These are phyloP conservation scores for Plenodomus biglobosus DNA, from an alignment of 2,329 filamentous ascomycete species.

Conservation along the genomic window DNA sequence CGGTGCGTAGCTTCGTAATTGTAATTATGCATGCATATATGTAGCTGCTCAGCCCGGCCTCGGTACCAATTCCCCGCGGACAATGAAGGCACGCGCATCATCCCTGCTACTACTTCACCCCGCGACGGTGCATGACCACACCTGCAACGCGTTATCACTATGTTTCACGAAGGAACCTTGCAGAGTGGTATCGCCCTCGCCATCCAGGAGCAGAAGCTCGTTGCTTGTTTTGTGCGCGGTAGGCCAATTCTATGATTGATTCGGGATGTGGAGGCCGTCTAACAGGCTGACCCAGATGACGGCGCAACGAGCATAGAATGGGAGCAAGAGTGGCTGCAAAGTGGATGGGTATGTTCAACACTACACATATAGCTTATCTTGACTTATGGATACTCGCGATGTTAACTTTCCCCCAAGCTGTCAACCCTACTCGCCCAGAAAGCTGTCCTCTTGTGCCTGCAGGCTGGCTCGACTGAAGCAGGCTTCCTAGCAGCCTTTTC, in stretches of 20 bases:
- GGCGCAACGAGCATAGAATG: slow-evolving; percentile 68
- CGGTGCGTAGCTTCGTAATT: neutral
- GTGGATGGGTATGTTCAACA: slow-evolving; percentile 35
- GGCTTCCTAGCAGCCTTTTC: slow-evolving; percentile 81
- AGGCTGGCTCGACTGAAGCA: slow-evolving; percentile 75
- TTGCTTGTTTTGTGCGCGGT: slow-evolving; percentile 85
- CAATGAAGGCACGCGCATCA: slow-evolving; percentile 9
- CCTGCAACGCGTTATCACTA: slow-evolving; percentile 38
- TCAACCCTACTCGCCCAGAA: slow-evolving; percentile 59
- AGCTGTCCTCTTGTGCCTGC: slow-evolving; percentile 70
- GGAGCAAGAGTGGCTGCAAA: slow-evolving; percentile 67
- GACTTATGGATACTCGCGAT: neutral
- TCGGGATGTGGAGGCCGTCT: slow-evolving; percentile 15
- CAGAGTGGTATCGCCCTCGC: slow-evolving; percentile 79
- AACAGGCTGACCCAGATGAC: slow-evolving; percentile 58
- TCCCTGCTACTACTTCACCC: slow-evolving; percentile 11
- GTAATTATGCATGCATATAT: neutral
- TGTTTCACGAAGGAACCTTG: slow-evolving; percentile 81
- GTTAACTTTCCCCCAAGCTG: slow-evolving; percentile 23
- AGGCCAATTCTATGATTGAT: slow-evolving; percentile 10
- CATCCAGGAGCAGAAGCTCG: slow-evolving; percentile 72
- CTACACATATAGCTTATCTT: neutral
- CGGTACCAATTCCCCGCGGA: slow-evolving; percentile 16
- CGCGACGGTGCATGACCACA: slow-evolving; percentile 10
- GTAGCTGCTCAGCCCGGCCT: slow-evolving; percentile 3